A percentile compares a stretch with the other conserved stretches of the same genome.
phyloP scores from a whole-genome alignment of 345 rosid species.

The Abelmoschus esculentus region DNA sequence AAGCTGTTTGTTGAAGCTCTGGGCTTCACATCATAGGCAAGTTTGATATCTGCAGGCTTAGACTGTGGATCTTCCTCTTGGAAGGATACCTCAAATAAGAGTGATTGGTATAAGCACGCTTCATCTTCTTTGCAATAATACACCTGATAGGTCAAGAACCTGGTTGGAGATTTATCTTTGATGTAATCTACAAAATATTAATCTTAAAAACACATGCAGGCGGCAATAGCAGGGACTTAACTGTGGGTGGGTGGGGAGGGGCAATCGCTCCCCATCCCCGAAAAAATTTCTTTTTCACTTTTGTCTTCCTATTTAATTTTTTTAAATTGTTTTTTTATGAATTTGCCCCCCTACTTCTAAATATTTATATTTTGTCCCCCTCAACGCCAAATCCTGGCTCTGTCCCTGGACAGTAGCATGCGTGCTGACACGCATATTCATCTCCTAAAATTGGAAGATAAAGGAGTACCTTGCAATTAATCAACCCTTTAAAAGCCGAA shows the following conservation, averaged over 20 bases:
- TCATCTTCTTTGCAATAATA: conserved; percentile 93
- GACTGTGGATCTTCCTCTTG: conserved; percentile 34
- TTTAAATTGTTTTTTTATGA: too few species aligned
- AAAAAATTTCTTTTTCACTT: too few species aligned
- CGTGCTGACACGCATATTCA: background rate
- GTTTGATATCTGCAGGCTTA: conserved; percentile 25
- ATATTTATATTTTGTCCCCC: too few species aligned
- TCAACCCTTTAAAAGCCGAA: conserved; percentile 48
- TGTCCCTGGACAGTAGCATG: too few species aligned
- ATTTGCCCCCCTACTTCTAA: too few species aligned
- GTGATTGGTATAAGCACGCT: conserved; percentile 81
- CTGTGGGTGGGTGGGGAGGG: too few species aligned
- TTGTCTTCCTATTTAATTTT: too few species aligned
- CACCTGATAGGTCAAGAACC: conserved; percentile 33
- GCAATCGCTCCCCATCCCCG: too few species aligned
- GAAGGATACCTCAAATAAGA: conserved; percentile 69
- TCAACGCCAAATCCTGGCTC: too few species aligned
- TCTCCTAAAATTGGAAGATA: background rate
- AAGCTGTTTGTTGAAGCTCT: conserved; percentile 39
- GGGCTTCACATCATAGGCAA: conserved; percentile 50
- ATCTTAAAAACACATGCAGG: background rate
- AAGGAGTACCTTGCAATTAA: conserved; percentile 70
- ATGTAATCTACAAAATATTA: too few species aligned
- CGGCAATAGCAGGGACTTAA: too few species aligned
- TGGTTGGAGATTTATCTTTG: background rate